These are phyloP conservation scores for Steccherinum ochraceum DNA, from an alignment of 768 basidiomycete genomes.

Conservation along the genomic window DNA sequence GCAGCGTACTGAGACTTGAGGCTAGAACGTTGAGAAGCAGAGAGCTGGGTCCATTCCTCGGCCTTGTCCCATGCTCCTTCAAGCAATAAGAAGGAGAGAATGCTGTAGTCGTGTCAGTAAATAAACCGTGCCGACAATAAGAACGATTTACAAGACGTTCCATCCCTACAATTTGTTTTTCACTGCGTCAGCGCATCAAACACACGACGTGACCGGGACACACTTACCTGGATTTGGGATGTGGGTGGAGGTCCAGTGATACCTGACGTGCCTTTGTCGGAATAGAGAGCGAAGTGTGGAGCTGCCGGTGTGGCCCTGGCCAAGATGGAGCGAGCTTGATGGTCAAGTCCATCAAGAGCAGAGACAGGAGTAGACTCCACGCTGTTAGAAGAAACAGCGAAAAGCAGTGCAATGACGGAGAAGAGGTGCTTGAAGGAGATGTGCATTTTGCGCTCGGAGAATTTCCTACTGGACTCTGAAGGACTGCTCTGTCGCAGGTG, in stretches of 20 bases:
- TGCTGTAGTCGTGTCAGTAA: too few relatives aligned
- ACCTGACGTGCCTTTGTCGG: slow-evolving; percentile 36
- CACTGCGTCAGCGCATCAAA: slow-evolving; percentile 1
- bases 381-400: not conserved
- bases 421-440: not conserved
- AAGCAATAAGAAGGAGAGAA: slow-evolving; percentile 47
- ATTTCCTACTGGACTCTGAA: too few relatives aligned
- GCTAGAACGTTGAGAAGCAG: slow-evolving; percentile 36
- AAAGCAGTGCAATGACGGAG: not conserved
- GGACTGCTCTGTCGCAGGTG: too few relatives aligned
- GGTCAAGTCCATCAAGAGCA: slow-evolving; percentile 7
- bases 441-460: too few relatives aligned
- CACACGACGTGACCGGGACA: not conserved
- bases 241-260: slow-evolving; percentile 41
- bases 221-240: slow-evolving; percentile 35
- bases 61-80: slow-evolving; percentile 59
- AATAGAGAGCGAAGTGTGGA: slow-evolving; percentile 44
- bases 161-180: slow-evolving; percentile 43
- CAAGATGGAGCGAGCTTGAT: slow-evolving; percentile 10
- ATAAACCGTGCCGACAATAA: too few relatives aligned
- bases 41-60: slow-evolving; percentile 45
- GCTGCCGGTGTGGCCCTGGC: slow-evolving; percentile 32
- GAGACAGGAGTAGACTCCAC: not conserved
- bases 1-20: slow-evolving; percentile 48
- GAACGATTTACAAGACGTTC: slow-evolving; percentile 49